Evolutionary conservation across 148 eudicot species (phyloP).

Genomic region (Hydrangea macrophylla): DNA sequence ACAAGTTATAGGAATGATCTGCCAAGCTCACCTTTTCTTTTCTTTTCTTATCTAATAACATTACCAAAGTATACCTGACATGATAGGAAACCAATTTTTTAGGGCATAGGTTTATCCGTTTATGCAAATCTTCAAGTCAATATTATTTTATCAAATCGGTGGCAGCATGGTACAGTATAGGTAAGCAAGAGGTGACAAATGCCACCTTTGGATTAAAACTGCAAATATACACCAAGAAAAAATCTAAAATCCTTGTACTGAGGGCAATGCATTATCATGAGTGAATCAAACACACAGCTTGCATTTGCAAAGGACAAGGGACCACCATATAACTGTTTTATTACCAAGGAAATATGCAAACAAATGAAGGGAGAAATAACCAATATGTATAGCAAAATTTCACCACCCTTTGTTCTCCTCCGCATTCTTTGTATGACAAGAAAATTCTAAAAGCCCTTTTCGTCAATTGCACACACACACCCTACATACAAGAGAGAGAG

Average conservation of each 20-base stretch:
- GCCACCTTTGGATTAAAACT: too few relatives aligned
- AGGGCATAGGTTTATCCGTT: not conserved
- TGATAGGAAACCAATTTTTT: not conserved
- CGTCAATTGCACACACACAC: too few relatives aligned
- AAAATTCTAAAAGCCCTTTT: too few relatives aligned
- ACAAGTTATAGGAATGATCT: too few relatives aligned
- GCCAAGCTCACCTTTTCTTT: not conserved
- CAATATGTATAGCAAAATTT: too few relatives aligned
- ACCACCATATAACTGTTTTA: not conserved
- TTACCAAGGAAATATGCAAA: not conserved
- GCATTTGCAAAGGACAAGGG: not conserved
- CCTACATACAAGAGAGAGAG: too few relatives aligned
- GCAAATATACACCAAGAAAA: too few relatives aligned
- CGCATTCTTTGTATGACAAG: too few relatives aligned
- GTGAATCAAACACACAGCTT: not conserved
- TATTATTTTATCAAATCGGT: not conserved
- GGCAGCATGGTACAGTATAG: not conserved
- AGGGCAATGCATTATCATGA: too few relatives aligned
- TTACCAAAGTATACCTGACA: not conserved
- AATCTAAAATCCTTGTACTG: too few relatives aligned
- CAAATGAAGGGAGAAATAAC: not conserved
- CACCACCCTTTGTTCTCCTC: too few relatives aligned
- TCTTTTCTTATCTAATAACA: not conserved
- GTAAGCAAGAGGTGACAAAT: not conserved
- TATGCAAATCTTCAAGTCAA: not conserved